Base-by-base conservation (phyloP, 805 yeast genomes). In the Suhomyces vadensis region DNA sequence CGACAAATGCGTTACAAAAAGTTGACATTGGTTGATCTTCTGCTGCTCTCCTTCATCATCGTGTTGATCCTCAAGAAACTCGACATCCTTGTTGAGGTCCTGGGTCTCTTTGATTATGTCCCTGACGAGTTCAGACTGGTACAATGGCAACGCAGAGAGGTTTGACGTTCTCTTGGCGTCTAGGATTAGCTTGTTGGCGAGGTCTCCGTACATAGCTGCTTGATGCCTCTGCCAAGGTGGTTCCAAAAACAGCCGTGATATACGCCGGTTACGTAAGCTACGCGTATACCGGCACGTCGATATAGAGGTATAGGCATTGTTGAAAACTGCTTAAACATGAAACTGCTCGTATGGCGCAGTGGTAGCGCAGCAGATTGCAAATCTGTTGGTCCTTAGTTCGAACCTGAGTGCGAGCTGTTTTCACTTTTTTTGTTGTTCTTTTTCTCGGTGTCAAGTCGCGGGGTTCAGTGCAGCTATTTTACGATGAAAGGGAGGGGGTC, bases 321-420 rank as follows among this genome's bases (percentile, higher is more conserved):
- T 5, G 22, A 31, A 2, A 5, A 1, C 13, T 17, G 9, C 11
- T 19, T 14, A 9, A 10, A 1, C 37, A 19, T 14, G 24, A 33
- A 33, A 23, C 21, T 56, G 85, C 82, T 78, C 75, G 83, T 77
- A 76, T 87, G 90, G 95, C 95, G 90, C 91, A 87, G 94, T 83
- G 94, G 95, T 86, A 87, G 94, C 91, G 95, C 94, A 85, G 90
- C 88, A 84, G 95, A 87, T 87, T 87, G 95, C 95, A 87, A 87
- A 86, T 87, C 95, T 85, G 87, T 83, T 85, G 95, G 96, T 87
- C 94, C 90, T 85, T 82, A 84, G 95, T 87, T 87, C 96, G 82
- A 87, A 67, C 82, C 96, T 84, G 95, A 85, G 89, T 78, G 83
- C 84, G 80, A 83, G 89, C 94, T 85, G 49, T 43, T 47, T 56